Evolutionary conservation across 2,329 filamentous ascomycete genomes (phyloP), one percentile per base, ranked within the genome.

Genomic region (Cordyceps fumosorosea): DNA sequence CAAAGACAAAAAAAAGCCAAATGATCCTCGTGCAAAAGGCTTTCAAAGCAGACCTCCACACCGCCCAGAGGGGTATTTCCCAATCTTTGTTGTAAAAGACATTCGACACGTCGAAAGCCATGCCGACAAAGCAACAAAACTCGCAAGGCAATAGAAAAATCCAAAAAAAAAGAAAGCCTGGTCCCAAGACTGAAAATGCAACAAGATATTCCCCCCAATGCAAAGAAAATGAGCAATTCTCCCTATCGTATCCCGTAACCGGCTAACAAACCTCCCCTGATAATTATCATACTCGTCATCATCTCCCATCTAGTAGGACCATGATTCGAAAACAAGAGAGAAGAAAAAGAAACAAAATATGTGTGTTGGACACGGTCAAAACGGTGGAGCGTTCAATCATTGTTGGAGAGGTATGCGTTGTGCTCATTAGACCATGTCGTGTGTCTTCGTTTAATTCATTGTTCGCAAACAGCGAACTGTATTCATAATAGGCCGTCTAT

Each of bases 31-130:
- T 47, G 18, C 44, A 47, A 12, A 44, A 18, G n/a, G 10, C 10
- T n/a, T 34, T 34, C 12, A 52, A 34, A 34, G 29, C 11, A 52
- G 8, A 48, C n/a, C 14, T n/a, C 53, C 32, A 62, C 62, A 58
- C 50, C 64, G 65, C 63, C 47, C 61, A 59, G 34, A 51, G 50
- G 60, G 52, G 53, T 61, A 61, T 61, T 61, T 61, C 59, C 59
- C 59, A 61, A 50, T 56, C 59, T 61, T 61, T 50, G 47, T 32
- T 26, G 40, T n/a, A 22, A 34, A 34, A 32, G 7, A 24, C 12
- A 14, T 18, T 52, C 47, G 53, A n/a, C 44, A 47, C 7, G 20
- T 55, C 59, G 56, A 57, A 66, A 51, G 14, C 22, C 18, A 47
- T 47, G 44, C 44, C 44, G 44, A 47, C 10, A 45, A 4, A 20